Base-by-base conservation (phyloP, 805 yeast genomes). In the Debaryomyces hansenii region DNA sequence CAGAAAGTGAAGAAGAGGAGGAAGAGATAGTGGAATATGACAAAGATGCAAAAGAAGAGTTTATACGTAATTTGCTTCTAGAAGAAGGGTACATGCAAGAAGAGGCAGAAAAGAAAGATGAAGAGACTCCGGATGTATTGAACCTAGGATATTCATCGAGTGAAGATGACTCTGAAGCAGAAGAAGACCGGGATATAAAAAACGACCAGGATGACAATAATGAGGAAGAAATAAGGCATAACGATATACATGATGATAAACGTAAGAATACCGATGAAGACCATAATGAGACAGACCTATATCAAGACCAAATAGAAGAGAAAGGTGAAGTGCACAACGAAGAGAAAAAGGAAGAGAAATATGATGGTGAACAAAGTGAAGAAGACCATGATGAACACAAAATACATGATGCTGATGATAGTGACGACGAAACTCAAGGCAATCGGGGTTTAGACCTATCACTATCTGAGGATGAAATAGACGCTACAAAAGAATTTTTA, bases 91-190 rank as follows among this genome's bases (percentile, higher is more conserved):
- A 47, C 27, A 39, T 54, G 41, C 15, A 12, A 7, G 40, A 20
- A 7, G 16, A 16, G 10, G 36, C 31, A 4, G 46, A 37, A 12
- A 39, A 35, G 8, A 36, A 33, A 16, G 24, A 35, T 16, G 52
- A 46, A 31, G 42, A 28, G 29, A 37, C 21, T 12, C 38, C 33
- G 18, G 60, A 57, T 1, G 27, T 2, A 24, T 46, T 58, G 10
- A 43, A 48, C 15, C 49, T 49, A 12, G 69, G 67, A 5, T 63
- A 62, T 41, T 55, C 62, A 9, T 56, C 62, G 8, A 56, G 60
- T 40, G 65, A 59, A n/a, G 64, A 55, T 11, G 59, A 54, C 8
- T 48, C 37, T 9, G 55, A 48, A 11, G 51, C 45, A 1, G 57
- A 47, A 28, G 51, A 38, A 2, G 41, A 47, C 21, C 49, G 38